Conservation (phyloP, 805 yeast species). For the Wickerhamiella parazyma region DNA sequence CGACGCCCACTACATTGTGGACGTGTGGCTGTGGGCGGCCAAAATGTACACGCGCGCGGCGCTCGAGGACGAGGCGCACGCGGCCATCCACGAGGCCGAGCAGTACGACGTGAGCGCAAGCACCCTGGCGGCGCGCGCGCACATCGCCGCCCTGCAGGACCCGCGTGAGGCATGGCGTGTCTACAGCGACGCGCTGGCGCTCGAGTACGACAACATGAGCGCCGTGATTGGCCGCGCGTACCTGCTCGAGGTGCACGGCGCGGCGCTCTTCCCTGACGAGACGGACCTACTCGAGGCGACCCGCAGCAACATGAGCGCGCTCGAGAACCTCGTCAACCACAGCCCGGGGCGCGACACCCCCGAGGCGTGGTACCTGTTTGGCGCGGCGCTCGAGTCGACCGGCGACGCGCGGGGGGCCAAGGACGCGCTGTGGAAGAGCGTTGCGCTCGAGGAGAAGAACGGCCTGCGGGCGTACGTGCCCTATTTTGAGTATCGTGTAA, state of each 20-base stretch:
- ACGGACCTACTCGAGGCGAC: slow-evolving; percentile 7
- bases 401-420: slow-evolving; percentile 39
- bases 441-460: slow-evolving; percentile 31
- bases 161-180: slow-evolving; percentile 13
- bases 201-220: slow-evolving; percentile 13
- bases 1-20: slow-evolving; percentile 21
- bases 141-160: slow-evolving; percentile 7
- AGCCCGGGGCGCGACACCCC: slow-evolving; percentile 33
- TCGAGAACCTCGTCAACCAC: slow-evolving; percentile 16
- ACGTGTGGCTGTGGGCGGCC: slow-evolving; percentile 65
- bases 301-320: slow-evolving; percentile 7
- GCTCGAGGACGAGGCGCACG: slow-evolving; percentile 45
- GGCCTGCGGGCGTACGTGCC: slow-evolving; percentile 8
- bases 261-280: slow-evolving; percentile 2
- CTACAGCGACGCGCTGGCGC: slow-evolving; percentile 14
- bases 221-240: slow-evolving; percentile 17
- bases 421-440: slow-evolving; percentile 45
- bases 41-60: slow-evolving; percentile 47
- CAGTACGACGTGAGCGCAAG: slow-evolving; percentile 30
- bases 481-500: slow-evolving; percentile 1
- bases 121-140: slow-evolving; percentile 22
- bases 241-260: slow-evolving; percentile 3
- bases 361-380: slow-evolving; percentile 61
- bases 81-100: slow-evolving; percentile 62
- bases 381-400: slow-evolving; percentile 45